Evolutionary conservation across 176 grass and related monocot genomes (phyloP).

Genomic region (Bothriochloa decipiens): DNA sequence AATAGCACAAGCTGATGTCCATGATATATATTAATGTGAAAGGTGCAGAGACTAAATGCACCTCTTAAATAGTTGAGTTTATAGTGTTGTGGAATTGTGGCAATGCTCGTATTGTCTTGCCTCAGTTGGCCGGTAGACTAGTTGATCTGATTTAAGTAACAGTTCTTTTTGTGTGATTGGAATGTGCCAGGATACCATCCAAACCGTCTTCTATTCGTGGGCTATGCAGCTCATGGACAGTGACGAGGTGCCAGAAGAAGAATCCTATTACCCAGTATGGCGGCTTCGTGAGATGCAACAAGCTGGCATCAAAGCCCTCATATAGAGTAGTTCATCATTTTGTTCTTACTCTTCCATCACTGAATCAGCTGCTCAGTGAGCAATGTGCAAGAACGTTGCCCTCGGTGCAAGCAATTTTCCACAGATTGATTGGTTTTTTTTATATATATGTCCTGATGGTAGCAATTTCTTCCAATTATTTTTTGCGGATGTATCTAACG

Average conservation of each 20-base stretch:
- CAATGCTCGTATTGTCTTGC: background rate
- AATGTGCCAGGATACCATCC: slow-evolving; percentile 76
- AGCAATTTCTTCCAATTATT: background rate
- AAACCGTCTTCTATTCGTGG: slow-evolving; percentile 77
- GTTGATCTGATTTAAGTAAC: slow-evolving; percentile 6
- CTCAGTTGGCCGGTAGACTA: background rate
- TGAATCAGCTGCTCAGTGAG: background rate
- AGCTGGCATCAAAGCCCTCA: slow-evolving; percentile 76
- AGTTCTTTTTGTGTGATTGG: slow-evolving; percentile 9
- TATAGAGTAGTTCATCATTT: slow-evolving; percentile 54
- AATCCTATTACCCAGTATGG: slow-evolving; percentile 81
- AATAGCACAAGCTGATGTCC: background rate
- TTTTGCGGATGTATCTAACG: background rate
- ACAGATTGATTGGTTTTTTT: background rate
- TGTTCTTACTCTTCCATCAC: background rate
- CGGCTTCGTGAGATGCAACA: slow-evolving; percentile 90
- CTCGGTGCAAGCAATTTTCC: background rate
- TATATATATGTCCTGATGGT: background rate
- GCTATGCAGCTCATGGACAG: slow-evolving; percentile 88
- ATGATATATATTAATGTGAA: background rate
- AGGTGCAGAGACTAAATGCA: background rate
- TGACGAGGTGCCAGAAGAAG: slow-evolving; percentile 78
- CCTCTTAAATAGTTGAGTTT: background rate
- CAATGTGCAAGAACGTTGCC: background rate
- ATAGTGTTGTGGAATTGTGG: background rate